Evolutionary conservation across 2,329 filamentous ascomycete genomes (phyloP), one percentile per base, ranked within the genome.

Genomic region (Tolypocladium ovalisporum): DNA sequence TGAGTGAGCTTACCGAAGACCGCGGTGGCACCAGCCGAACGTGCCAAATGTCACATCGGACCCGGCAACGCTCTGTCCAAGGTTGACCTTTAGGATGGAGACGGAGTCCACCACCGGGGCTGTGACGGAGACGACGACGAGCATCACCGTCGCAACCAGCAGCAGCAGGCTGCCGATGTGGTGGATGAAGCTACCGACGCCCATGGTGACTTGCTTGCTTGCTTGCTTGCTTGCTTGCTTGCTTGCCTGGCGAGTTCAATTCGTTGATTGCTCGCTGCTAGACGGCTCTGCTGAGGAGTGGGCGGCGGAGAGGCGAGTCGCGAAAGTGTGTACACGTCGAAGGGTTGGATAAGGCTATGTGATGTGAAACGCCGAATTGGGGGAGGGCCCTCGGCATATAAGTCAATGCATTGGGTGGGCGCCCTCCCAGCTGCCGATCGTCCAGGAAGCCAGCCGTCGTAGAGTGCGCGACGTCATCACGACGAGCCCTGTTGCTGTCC

Each of bases 91-190:
- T 57, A 86, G 67, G 40, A 87, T 70, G 51, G 76, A 71, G 49
- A 85, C 73, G 62, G 77, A 63, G 63, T 82, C 73, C 62, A 84
- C 76, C 49, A 86, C 79, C 10, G 84, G 84, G 0, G 83, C 72
- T 2, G 82, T 80, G 60, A 86, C 80, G 60, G 76, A 77, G 57
- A 80, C 79, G 61, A 86, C 73, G 59, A 86, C 68, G 57, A 86
- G 75, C 54, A 86, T 75, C 55, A 83, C 71, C 52, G 78, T 74
- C 49, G 82, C 75, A 39, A 73, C 70, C 57, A 86, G 75, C 54
- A 86, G 74, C 63, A 85, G 68, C 62, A 82, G 77, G 34, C 80
- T 79, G 68, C 82, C 83, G 56, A 84, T 68, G 66, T 83, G 77
- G 69, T 83, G 81, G 61, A 83, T 70, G 62, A 78, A 75, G 58